These are phyloP conservation scores for Cymbopogon flexuosus DNA, from an alignment of 202 grass and related monocot genomes.

Conservation along the genomic window DNA sequence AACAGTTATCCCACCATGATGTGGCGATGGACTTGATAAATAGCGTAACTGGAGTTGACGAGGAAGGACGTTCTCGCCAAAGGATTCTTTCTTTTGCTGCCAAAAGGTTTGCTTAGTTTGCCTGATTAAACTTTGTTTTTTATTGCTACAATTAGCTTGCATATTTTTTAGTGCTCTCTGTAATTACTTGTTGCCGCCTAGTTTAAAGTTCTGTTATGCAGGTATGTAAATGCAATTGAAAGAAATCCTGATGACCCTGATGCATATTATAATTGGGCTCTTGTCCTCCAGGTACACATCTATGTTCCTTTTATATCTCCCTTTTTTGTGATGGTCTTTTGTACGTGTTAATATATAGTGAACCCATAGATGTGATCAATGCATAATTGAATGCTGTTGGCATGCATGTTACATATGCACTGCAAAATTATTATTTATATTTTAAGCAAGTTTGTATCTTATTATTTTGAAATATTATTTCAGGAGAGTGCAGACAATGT, in stretches of 20 bases:
- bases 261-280: constrained; percentile 98
- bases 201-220: constrained; percentile 40
- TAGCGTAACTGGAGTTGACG: constrained; percentile 90
- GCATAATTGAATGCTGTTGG: not conserved
- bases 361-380: constrained; percentile 5
- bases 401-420: not conserved
- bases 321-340: not conserved
- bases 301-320: constrained; percentile 5
- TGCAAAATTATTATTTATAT: constrained; percentile 8
- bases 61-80: constrained; percentile 95
- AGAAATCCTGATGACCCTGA: constrained; percentile 94
- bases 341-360: not conserved
- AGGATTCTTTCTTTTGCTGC: constrained; percentile 98
- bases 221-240: constrained; percentile 92
- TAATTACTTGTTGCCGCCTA: constrained; percentile 6
- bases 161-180: not conserved
- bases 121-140: constrained; percentile 12
- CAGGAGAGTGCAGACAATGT: constrained; percentile 99
- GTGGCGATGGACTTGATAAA: constrained; percentile 92
- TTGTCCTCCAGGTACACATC: constrained; percentile 84
- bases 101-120: constrained; percentile 63
- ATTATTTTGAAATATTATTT: constrained; percentile 33
- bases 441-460: constrained; percentile 15
- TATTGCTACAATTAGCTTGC: constrained; percentile 3
- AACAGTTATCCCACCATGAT: constrained; percentile 63